These are phyloP conservation scores for Ceratobasidium sp. DNA, from an alignment of 1,284 basidiomycete genomes.

Conservation along the genomic window DNA sequence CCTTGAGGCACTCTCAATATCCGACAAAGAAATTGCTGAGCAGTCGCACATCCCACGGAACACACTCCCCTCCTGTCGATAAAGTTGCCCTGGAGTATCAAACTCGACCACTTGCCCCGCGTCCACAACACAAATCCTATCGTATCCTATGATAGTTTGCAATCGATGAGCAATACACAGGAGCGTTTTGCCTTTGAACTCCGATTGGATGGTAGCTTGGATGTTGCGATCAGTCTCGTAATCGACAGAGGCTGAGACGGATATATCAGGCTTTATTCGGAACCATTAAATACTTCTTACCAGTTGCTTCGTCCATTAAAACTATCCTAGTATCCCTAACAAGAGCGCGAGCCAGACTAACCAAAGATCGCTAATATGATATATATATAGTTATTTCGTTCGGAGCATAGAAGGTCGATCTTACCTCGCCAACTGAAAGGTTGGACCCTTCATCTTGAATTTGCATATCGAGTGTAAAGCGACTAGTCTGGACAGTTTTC, in stretches of 20 bases:
- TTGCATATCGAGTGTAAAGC: constrained; percentile 78
- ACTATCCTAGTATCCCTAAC: constrained; percentile 79
- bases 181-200: constrained; percentile 54
- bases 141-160: constrained; percentile 77
- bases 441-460: constrained; percentile 89
- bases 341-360: constrained; percentile 80
- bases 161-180: constrained; percentile 61
- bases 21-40: constrained; percentile 70
- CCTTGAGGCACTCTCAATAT: no score
- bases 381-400: neutral
- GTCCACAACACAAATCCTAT: constrained; percentile 78
- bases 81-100: constrained; percentile 76
- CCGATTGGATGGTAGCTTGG: constrained; percentile 54
- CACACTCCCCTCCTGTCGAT: constrained; percentile 61
- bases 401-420: neutral
- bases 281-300: constrained; percentile 43
- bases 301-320: constrained; percentile 79
- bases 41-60: constrained; percentile 79
- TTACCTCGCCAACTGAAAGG: constrained; percentile 63
- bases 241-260: constrained; percentile 32
- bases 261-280: neutral
- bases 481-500: constrained; percentile 44
- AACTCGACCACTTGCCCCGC: constrained; percentile 72
- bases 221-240: constrained; percentile 54
- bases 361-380: constrained; percentile 66